phyloP scores from a whole-genome alignment of 495 filamentous ascomycete genomes.

The Penicillium salamii region DNA sequence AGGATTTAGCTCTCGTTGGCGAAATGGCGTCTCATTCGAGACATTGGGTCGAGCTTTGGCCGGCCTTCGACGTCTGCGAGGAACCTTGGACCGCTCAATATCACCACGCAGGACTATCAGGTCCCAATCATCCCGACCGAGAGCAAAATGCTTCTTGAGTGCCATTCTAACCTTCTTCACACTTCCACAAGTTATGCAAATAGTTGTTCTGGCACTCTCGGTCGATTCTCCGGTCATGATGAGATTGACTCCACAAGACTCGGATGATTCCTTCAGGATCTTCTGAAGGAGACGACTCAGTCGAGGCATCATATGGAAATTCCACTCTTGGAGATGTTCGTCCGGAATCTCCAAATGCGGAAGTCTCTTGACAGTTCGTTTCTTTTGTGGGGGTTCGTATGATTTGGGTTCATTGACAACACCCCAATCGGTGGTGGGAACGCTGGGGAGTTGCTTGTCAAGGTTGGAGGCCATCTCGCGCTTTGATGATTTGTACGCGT shows the following conservation, averaged over 20 bases:
- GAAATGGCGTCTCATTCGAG: constrained; percentile 29
- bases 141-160: constrained; percentile 66
- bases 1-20: constrained; percentile 35
- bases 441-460: constrained; percentile 20
- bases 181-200: constrained; percentile 72
- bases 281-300: constrained; percentile 67
- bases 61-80: constrained; percentile 43
- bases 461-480: constrained; percentile 15
- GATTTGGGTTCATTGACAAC: constrained; percentile 22
- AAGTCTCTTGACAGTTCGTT: constrained; percentile 44
- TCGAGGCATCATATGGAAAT: constrained; percentile 65
- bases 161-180: constrained; percentile 68
- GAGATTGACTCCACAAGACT: constrained; percentile 71
- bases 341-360: constrained; percentile 52
- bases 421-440: constrained; percentile 26
- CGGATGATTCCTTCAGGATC: constrained; percentile 54
- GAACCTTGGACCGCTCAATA: constrained; percentile 63
- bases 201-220: constrained; percentile 65
- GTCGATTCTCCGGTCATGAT: constrained; percentile 70
- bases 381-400: constrained; percentile 33
- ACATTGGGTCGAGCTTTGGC: constrained; percentile 33
- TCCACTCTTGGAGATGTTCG: constrained; percentile 67
- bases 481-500: constrained; percentile 14
- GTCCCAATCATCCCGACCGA: constrained; percentile 57
- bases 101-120: constrained; percentile 65